Evolutionary conservation across 2,329 filamentous ascomycete species (phyloP).

Genomic region (Thielaviopsis euricoi): DNA sequence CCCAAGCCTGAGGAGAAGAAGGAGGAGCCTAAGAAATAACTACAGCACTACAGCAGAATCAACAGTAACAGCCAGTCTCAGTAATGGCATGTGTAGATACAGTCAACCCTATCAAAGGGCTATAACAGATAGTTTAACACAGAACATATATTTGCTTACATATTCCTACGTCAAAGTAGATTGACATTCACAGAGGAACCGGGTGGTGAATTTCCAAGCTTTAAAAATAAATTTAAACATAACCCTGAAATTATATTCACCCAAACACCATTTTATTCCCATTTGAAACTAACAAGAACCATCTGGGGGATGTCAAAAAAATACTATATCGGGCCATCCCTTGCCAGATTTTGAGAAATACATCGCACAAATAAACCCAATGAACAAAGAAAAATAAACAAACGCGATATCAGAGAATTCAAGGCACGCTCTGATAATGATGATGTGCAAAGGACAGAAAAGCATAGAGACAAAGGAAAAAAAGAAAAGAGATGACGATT

Average conservation of each 20-base stretch:
- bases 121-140: not conserved
- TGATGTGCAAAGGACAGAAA: not conserved
- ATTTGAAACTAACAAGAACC: conserved; percentile 2
- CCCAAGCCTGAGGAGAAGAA: conserved; percentile 88
- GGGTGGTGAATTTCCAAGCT: too few relatives aligned
- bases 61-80: not conserved
- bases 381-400: not conserved
- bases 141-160: too few relatives aligned
- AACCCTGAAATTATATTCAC: not conserved
- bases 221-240: not conserved
- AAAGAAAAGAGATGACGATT: not conserved
- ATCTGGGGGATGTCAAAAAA: conserved; percentile 3
- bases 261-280: not conserved
- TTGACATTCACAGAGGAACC: too few relatives aligned
- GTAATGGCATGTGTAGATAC: not conserved
- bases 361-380: not conserved
- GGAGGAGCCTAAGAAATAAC: conserved; percentile 83
- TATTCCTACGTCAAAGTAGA: too few relatives aligned
- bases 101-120: not conserved
- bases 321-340: not conserved
- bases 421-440: not conserved
- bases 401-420: not conserved
- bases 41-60: not conserved
- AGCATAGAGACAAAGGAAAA: not conserved
- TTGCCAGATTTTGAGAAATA: not conserved